A percentile compares a stretch with the other conserved stretches of the same genome.
Evolutionary conservation across 208 protist genomes (phyloP).

Genomic region (Naegleria lovaniensis): DNA sequence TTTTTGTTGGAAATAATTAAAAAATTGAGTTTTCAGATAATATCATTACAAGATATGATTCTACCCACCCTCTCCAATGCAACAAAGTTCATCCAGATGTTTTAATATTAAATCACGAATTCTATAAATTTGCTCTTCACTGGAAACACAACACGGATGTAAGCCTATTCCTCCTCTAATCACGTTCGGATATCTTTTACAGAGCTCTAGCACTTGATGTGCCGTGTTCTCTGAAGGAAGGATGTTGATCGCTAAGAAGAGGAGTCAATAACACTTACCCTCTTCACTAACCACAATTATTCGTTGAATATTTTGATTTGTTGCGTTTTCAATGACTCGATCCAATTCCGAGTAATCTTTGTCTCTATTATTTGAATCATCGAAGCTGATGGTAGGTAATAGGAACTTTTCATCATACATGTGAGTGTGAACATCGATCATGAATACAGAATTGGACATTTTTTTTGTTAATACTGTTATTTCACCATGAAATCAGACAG

Average conservation of each 20-base stretch:
- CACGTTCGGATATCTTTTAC: not conserved
- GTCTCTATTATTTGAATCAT: too few species aligned
- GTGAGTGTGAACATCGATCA: slow-evolving; percentile 17
- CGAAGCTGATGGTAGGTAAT: too few species aligned
- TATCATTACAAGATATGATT: too few species aligned
- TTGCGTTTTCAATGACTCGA: not conserved
- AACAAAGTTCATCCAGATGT: not conserved
- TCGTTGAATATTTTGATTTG: not conserved
- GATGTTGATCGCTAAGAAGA: too few species aligned
- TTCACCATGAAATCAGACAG: too few species aligned
- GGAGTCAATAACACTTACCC: too few species aligned
- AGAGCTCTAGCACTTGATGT: not conserved
- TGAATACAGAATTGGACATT: not conserved
- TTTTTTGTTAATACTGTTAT: not conserved
- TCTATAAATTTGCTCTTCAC: not conserved
- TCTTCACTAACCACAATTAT: slow-evolving; percentile 11
- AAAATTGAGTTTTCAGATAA: too few species aligned
- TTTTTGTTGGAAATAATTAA: not conserved
- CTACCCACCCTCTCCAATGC: not conserved
- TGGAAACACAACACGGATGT: slow-evolving; percentile 5
- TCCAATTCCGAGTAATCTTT: not conserved
- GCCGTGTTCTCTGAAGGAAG: too few species aligned
- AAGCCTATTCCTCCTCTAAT: not conserved
- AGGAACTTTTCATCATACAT: slow-evolving; percentile 1
- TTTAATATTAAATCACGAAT: not conserved